phyloP scores from a whole-genome alignment of 2,329 filamentous ascomycete species.

The Bipolaris zeicola region DNA sequence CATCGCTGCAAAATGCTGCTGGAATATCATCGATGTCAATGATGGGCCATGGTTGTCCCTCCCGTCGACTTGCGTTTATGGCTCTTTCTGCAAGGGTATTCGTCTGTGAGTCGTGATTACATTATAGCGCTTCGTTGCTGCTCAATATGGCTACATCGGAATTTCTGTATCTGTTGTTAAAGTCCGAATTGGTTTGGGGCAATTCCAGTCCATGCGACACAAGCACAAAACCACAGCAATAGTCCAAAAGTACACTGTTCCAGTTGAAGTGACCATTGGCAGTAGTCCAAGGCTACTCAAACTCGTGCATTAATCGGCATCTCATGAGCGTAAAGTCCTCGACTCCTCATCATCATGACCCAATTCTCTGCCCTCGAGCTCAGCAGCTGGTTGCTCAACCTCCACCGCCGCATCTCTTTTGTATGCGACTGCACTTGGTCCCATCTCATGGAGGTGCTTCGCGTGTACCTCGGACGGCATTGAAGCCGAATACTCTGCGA shows the following conservation, averaged over 20 bases:
- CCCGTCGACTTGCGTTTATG: neutral
- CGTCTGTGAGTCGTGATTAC: neutral
- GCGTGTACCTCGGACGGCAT: conserved; percentile 5
- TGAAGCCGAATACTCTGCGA: neutral
- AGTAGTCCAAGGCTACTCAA: neutral
- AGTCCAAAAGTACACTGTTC: neutral
- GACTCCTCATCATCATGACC: neutral
- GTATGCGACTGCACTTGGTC: conserved; percentile 1
- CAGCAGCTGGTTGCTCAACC: conserved; percentile 7
- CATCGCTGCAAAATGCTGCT: neutral
- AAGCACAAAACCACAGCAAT: neutral
- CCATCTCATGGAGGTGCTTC: conserved; percentile 8
- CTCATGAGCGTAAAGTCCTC: neutral
- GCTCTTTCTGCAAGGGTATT: neutral
- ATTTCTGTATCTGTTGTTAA: neutral
- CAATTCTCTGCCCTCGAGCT: conserved; percentile 6
- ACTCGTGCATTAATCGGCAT: neutral
- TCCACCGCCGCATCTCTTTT: conserved; percentile 8
- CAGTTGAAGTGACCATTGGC: neutral
- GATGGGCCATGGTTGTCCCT: neutral
- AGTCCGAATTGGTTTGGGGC: neutral
- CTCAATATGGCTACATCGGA: neutral
- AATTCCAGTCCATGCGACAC: neutral
- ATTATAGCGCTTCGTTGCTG: neutral
- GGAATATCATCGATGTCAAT: neutral